Percentiles rank a stretch among this genome's conserved stretches.
phyloP scores from a whole-genome alignment of 2,329 filamentous ascomycete genomes.

The Nemania diffusa region DNA sequence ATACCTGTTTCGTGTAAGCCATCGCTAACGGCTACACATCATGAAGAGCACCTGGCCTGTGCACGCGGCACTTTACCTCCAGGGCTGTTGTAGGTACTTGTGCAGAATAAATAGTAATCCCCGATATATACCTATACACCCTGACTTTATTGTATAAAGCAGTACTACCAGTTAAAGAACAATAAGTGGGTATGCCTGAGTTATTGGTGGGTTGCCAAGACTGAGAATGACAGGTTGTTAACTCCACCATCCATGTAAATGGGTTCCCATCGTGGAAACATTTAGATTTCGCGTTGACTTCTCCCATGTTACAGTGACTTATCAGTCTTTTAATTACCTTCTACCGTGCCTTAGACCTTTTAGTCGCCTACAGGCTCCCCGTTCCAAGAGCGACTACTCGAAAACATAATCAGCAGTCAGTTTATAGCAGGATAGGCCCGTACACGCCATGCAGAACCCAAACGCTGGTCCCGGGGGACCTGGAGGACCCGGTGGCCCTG shows the following conservation, averaged over 20 bases:
- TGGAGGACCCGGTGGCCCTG: conserved; percentile 28
- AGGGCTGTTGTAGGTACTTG: background rate
- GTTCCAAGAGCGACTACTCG: background rate
- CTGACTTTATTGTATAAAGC: background rate
- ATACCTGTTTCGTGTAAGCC: conserved; percentile 1
- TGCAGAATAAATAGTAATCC: background rate
- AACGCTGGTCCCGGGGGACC: conserved; percentile 37
- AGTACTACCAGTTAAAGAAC: conserved; percentile 6
- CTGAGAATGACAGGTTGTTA: conserved; percentile 48
- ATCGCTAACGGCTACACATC: conserved; percentile 3
- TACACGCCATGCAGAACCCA: conserved; percentile 42
- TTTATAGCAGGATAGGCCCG: conserved; percentile 5
- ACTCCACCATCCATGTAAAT: conserved; percentile 19
- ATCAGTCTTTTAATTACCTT: background rate
- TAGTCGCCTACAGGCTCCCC: background rate
- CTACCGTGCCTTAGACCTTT: background rate
- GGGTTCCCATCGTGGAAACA: conserved; percentile 14
- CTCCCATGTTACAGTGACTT: background rate
- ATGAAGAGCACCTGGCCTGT: conserved; percentile 17
- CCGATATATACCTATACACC: background rate
- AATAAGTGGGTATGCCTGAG: background rate
- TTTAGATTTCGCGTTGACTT: conserved; percentile 2
- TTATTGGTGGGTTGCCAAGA: conserved; percentile 34
- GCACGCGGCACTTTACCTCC: background rate
- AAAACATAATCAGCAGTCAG: background rate